phyloP scores from a whole-genome alignment of 352 stramenopile species.

The Pythium plurisporium region DNA sequence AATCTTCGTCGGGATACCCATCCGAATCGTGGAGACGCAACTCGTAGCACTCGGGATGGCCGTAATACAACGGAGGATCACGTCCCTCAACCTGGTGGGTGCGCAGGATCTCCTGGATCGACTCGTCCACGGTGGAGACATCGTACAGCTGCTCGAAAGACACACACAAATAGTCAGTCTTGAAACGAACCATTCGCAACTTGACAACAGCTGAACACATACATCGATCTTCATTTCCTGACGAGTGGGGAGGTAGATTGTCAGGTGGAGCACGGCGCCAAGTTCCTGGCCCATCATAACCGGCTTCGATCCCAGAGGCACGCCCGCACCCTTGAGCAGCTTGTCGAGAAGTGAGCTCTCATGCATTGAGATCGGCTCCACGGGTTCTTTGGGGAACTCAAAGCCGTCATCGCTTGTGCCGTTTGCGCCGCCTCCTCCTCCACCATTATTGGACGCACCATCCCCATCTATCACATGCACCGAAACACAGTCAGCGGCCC shows the following conservation, averaged over 20 bases:
- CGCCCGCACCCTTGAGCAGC: conserved; percentile 55
- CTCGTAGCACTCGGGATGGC: conserved; percentile 85
- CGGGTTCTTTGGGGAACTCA: conserved; percentile 61
- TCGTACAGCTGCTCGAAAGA: conserved; percentile 62
- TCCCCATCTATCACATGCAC: conserved; percentile 5
- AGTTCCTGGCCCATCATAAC: conserved; percentile 51
- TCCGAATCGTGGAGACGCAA: conserved; percentile 80
- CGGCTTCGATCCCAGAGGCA: conserved; percentile 46
- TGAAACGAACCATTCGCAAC: not conserved
- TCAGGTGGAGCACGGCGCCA: conserved; percentile 71
- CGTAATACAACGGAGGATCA: conserved; percentile 77
- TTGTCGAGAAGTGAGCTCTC: conserved; percentile 75
- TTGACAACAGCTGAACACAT: not conserved
- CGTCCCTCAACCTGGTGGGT: conserved; percentile 59
- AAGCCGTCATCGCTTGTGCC: conserved; percentile 38
- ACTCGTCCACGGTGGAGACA: conserved; percentile 82
- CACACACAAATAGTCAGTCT: not conserved
- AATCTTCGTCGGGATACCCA: conserved; percentile 83
- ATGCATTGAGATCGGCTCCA: conserved; percentile 58
- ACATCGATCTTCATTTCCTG: conserved; percentile 85
- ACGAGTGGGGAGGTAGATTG: conserved; percentile 80
- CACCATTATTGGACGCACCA: not conserved
- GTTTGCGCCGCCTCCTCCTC: not conserved
- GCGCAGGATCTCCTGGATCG: conserved; percentile 78
- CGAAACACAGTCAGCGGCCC: not conserved